Base-by-base conservation (phyloP, 768 basidiomycete species). In the Trametes maxima region DNA sequence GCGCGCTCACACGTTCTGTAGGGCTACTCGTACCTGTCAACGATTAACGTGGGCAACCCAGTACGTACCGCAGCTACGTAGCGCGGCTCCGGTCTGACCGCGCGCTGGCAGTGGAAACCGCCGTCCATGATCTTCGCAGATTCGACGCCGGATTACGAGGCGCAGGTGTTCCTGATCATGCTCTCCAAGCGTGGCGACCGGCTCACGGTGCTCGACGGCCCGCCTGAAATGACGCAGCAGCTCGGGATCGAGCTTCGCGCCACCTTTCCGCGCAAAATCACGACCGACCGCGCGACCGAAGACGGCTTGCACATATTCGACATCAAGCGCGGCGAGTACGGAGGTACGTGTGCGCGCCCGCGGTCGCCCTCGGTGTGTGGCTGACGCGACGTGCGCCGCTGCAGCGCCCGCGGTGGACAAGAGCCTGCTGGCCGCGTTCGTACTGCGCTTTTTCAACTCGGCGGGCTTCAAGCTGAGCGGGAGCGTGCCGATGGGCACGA, bases 21-120 rank as follows among this genome's bases (percentile, higher is more conserved):
- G 89, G 90, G 90, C 39, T 92, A 85, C 67, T 76, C 82, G n/a
- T 90, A 88, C 64, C 76, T 85, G 65, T 82, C 89, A 2, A 70
- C 74, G 5, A 61, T 74, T 25, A 85, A 85, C 65, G 79, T 81
- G 7, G 82, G 81, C 36, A 80, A 80, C 61, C 65, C 81, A 33
- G 89, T 89, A 67, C 44, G 75, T 70, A 21, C 40, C 14, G 24
- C n/a, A 43, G 42, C 56, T 13, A 28, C 21, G 7, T 22, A 35
- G 1, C 28, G 47, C n/a, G 59, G 59, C 5, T 1, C n/a, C 19
- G 28, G 5, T 12, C 14, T 45, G 60, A 44, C 22, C 49, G 37
- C 28, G 51, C 40, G 62, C 16, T 60, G 68, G 22, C 33, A 62
- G 63, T 54, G 63, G 46, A 62, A 86, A 84, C 75, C 80, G 40